These are phyloP conservation scores for Orychophragmus violaceus DNA, from an alignment of 345 rosid species.

Conservation along the genomic window DNA sequence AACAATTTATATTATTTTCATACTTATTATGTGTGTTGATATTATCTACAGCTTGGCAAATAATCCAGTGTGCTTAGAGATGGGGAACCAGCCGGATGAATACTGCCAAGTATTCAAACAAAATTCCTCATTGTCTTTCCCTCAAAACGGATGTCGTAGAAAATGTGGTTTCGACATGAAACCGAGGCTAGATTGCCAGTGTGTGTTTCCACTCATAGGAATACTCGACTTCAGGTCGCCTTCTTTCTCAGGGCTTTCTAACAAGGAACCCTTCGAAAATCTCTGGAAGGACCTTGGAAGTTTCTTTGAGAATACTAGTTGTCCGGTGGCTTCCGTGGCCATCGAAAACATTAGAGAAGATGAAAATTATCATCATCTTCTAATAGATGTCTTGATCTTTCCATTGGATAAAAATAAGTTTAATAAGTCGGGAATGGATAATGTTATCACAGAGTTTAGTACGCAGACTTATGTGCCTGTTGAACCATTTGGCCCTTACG, in stretches of 20 bases:
- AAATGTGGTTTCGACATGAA: constrained; percentile 30
- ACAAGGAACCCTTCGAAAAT: constrained; percentile 20
- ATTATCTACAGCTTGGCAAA: constrained; percentile 49
- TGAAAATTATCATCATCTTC: constrained; percentile 32
- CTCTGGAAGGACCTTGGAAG: constrained; percentile 31
- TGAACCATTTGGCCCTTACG: constrained; percentile 44
- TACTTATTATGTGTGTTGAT: no score
- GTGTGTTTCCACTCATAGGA: constrained; percentile 64
- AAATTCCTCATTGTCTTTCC: constrained; percentile 23
- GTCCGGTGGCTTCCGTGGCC: constrained; percentile 56
- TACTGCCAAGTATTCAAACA: constrained; percentile 36
- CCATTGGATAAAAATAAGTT: constrained; percentile 43
- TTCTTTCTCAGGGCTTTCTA: constrained; percentile 51
- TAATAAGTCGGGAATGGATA: constrained; percentile 36
- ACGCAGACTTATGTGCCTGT: constrained; percentile 61
- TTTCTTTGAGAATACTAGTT: constrained; percentile 23
- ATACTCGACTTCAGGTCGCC: constrained; percentile 49
- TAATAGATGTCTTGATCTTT: constrained; percentile 42
- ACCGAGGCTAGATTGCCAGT: constrained; percentile 54
- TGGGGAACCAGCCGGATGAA: neutral
- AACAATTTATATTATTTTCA: no score
- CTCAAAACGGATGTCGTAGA: constrained; percentile 26
- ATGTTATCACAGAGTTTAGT: constrained; percentile 43
- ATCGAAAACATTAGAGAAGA: constrained; percentile 54
- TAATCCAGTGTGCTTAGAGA: constrained; percentile 54